Evolutionary conservation across 2,329 filamentous ascomycete genomes (phyloP).

Genomic region (Zymoseptoria passerinii): DNA sequence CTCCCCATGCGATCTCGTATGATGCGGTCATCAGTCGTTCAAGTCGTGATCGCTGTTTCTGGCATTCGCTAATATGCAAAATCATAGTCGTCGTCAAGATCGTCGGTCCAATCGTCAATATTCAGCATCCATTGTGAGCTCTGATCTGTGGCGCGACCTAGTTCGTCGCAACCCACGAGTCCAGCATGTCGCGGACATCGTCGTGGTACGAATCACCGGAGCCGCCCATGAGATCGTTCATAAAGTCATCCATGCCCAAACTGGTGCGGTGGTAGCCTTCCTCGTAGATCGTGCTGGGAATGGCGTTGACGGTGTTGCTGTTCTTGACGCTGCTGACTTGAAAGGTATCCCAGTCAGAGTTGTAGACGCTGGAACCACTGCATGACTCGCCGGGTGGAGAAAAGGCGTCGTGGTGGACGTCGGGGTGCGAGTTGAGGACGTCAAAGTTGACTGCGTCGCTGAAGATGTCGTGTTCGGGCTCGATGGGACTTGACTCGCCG

Average conservation of each 20-base stretch:
- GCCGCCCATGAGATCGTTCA: slow-evolving; percentile 12
- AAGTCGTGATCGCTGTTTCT: neutral
- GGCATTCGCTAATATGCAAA: neutral
- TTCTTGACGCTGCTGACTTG: slow-evolving; percentile 16
- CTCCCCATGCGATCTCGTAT: slow-evolving; percentile 1
- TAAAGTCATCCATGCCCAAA: slow-evolving; percentile 16
- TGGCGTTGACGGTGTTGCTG: slow-evolving; percentile 8
- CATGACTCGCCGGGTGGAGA: slow-evolving; percentile 24
- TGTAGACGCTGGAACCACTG: slow-evolving; percentile 22
- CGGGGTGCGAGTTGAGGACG: slow-evolving; percentile 18
- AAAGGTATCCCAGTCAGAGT: slow-evolving; percentile 20
- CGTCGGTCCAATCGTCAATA: neutral
- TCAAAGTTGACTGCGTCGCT: slow-evolving; percentile 17
- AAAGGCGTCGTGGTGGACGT: slow-evolving; percentile 18
- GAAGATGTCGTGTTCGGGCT: slow-evolving; percentile 16
- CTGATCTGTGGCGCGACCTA: neutral
- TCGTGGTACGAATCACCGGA: slow-evolving; percentile 12
- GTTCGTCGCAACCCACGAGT: slow-evolving; percentile 17
- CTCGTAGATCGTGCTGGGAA: slow-evolving; percentile 81
- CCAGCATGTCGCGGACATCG: slow-evolving; percentile 19
- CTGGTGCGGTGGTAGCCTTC: slow-evolving; percentile 70
- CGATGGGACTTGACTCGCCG: slow-evolving; percentile 16
- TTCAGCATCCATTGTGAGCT: neutral
- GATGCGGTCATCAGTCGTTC: neutral
- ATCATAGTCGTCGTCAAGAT: neutral